Percentiles rank a stretch among this genome's conserved stretches.
Conservation (phyloP, 2,329 filamentous ascomycete species). For the Colletotrichum endophyticum region DNA sequence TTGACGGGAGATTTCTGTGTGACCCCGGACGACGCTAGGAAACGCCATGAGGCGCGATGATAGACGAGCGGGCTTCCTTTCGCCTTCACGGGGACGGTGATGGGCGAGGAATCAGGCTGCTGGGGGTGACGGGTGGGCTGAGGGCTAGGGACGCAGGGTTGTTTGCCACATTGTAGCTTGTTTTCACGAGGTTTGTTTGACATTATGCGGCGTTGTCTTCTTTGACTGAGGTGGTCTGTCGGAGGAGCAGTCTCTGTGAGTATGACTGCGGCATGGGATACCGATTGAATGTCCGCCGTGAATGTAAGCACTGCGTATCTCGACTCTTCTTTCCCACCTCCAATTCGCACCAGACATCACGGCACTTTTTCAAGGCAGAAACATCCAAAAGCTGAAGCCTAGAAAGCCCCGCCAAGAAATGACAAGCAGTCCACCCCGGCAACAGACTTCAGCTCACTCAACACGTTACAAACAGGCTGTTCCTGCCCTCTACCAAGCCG, state of each 20-base stretch:
- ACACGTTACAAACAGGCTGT: neutral
- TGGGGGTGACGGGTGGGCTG: neutral
- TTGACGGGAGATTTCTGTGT: neutral
- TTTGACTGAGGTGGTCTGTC: accelerated
- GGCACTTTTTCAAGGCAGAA: neutral
- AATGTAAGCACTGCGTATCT: neutral
- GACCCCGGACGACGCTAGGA: neutral
- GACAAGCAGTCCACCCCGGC: neutral
- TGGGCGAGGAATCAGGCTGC: neutral
- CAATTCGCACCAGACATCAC: neutral
- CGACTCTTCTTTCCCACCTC: accelerated
- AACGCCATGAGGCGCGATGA: neutral
- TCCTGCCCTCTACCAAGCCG: neutral
- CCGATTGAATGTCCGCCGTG: neutral
- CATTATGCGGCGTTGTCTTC: neutral
- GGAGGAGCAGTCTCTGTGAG: neutral
- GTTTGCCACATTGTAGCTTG: neutral
- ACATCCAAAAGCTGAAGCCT: neutral
- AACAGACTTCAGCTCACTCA: neutral
- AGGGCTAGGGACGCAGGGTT: neutral
- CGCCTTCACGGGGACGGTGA: accelerated
- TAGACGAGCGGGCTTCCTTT: neutral
- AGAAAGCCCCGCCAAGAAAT: neutral
- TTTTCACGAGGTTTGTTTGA: neutral
- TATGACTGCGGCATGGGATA: too few relatives aligned